Base-by-base conservation (phyloP, 352 stramenopile species). In the Hyaloperonospora arabidopsidis region DNA sequence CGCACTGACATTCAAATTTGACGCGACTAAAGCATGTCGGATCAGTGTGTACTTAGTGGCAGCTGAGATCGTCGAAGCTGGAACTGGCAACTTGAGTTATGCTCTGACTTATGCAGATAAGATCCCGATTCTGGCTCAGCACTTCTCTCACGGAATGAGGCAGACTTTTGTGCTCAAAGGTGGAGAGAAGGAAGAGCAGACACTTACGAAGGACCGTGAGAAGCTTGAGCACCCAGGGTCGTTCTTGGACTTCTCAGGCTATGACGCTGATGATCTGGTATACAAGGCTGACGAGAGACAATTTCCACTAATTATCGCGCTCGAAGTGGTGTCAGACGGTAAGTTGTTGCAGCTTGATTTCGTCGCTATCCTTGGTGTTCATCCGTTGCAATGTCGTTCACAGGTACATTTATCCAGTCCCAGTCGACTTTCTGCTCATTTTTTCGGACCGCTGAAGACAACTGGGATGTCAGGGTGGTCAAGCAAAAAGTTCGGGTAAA, bases 351-450 rank as follows among this genome's bases (percentile, higher is more conserved):
- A 22, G 15, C 13, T 38, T 23, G 17, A 50, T 36, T 15, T 52
- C 17, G 35, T 50, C 22, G 21, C 19, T 51, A 15, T 14, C 52
- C 35, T 54, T 52, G 57, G 41, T 17, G 21, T 52, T 5, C n/a
- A 54, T 29, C 10, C 12, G 2, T 54, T 61, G 15, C 25, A 25
- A 18, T 52, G 25, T 19, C 52, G 34, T 39, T 50, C 5, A 62
- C 45, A 67, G 62, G 36, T 14, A 67, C 71, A 52, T 60, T 52
- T 34, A 68, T 76, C 15, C 80, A 93, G 49, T 90, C 82, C 19
- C 82, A 93, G 47, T 69, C 83, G 18, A 93, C 80, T 7, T 93
- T 93, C 48, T 79, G 72, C 47, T 87, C 76, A 19, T 88, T 93
- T 48, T 50, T 66, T 10, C 76, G 73, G 59, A 72, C 72, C 57